phyloP scores from a whole-genome alignment of 306 rosid species.

The Sindora glabra region DNA sequence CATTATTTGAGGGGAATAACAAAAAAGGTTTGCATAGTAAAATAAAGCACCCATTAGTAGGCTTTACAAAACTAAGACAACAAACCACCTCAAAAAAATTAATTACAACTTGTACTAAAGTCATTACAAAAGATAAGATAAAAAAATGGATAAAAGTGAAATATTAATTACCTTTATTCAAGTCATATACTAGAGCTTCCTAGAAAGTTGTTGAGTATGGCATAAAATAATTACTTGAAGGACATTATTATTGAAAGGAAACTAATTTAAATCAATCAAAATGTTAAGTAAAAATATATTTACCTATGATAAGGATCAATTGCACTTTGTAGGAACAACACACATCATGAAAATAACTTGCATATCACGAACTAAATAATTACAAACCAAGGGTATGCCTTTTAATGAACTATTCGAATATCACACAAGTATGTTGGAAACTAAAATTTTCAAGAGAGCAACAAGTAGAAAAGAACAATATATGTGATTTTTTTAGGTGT shows the following conservation, averaged over 20 bases:
- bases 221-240: constrained; percentile 60
- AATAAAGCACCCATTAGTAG: neutral
- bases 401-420: no score
- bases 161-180: constrained; percentile 60
- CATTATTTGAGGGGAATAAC: neutral
- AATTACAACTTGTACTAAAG: neutral
- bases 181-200: constrained; percentile 54
- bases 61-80: neutral
- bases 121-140: neutral
- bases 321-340: constrained; percentile 75
- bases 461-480: no score
- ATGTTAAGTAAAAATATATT: constrained; percentile 1
- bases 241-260: constrained; percentile 3
- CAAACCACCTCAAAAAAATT: neutral
- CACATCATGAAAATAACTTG: constrained; percentile 93
- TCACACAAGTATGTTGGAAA: no score
- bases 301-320: constrained; percentile 87
- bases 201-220: constrained; percentile 63
- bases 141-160: neutral
- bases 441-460: no score
- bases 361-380: constrained; percentile 18
- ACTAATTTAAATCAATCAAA: neutral
- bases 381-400: no score
- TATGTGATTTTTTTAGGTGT: no score
- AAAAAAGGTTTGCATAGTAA: neutral